Conservation (phyloP, 768 basidiomycete species). For the Baorangia bicolor region DNA sequence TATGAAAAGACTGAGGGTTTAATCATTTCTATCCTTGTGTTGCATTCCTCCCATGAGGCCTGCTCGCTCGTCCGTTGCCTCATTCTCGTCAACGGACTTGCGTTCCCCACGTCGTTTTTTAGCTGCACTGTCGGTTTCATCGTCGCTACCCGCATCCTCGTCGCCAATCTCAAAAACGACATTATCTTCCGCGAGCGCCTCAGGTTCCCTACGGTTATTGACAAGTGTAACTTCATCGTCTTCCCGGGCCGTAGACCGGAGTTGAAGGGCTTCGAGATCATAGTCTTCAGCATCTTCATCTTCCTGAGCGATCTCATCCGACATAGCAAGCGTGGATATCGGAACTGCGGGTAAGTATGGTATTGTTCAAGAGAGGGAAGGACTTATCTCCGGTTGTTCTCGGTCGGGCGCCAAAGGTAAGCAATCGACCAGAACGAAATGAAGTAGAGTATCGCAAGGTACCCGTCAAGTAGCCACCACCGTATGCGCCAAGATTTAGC, state of each 20-base stretch:
- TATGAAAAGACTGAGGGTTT: conserved; percentile 13
- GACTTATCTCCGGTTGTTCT: conserved; percentile 81
- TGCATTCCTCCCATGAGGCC: conserved; percentile 56
- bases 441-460: conserved; percentile 87
- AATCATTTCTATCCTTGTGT: conserved; percentile 37
- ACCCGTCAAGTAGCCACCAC: conserved; percentile 98
- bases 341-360: conserved; percentile 22
- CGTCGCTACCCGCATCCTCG: conserved; percentile 66
- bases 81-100: conserved; percentile 49
- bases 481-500: conserved; percentile 86
- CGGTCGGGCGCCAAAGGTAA: conserved; percentile 93
- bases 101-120: conserved; percentile 50
- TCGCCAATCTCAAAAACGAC: conserved; percentile 93
- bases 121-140: conserved; percentile 49
- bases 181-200: conserved; percentile 55
- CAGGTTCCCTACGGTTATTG: conserved; percentile 52
- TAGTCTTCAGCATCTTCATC: conserved; percentile 94
- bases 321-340: conserved; percentile 82
- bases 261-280: conserved; percentile 75
- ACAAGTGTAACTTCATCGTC: conserved; percentile 75
- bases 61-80: conserved; percentile 54
- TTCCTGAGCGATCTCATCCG: conserved; percentile 93
- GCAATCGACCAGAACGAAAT: conserved; percentile 76
- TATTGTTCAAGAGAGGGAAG: not conserved
- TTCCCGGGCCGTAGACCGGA: conserved; percentile 47